A percentile compares a stretch with the other conserved stretches of the same genome.
Conservation (phyloP, 2,329 filamentous ascomycete species). For the Diaporthe velutina region DNA sequence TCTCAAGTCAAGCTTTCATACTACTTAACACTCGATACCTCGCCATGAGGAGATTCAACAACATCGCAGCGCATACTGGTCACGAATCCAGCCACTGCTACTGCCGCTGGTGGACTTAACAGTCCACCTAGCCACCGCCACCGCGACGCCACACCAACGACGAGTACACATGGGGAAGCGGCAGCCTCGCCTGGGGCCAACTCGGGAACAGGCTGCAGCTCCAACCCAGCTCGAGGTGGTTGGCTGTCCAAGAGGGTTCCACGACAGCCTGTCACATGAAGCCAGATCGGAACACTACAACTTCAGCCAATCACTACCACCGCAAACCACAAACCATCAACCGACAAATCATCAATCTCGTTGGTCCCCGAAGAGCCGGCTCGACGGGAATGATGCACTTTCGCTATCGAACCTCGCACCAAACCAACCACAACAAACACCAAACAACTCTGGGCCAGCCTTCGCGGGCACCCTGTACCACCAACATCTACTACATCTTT, state of each 20-base stretch:
- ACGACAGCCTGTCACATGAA: slow-evolving; percentile 29
- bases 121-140: background rate
- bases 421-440: background rate
- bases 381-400: slow-evolving; percentile 40
- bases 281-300: slow-evolving; percentile 13
- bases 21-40: background rate
- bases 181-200: slow-evolving; percentile 14
- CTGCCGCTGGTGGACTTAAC: slow-evolving; percentile 11
- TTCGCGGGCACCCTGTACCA: slow-evolving; percentile 34
- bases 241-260: slow-evolving; percentile 11
- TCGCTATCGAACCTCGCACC: slow-evolving; percentile 36
- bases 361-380: slow-evolving; percentile 36
- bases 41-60: background rate
- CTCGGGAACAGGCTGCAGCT: background rate
- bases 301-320: slow-evolving; percentile 15
- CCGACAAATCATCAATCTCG: slow-evolving; percentile 14
- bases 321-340: slow-evolving; percentile 9
- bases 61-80: slow-evolving; percentile 20
- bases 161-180: background rate
- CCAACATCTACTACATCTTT: slow-evolving; percentile 39
- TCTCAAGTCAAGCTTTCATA: background rate
- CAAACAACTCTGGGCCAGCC: slow-evolving; percentile 40
- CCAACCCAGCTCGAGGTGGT: background rate
- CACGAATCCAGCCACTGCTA: slow-evolving; percentile 26
- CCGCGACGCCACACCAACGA: slow-evolving; percentile 2